These are phyloP conservation scores for Mycena rosella DNA, from an alignment of 768 basidiomycete genomes.

Conservation along the genomic window DNA sequence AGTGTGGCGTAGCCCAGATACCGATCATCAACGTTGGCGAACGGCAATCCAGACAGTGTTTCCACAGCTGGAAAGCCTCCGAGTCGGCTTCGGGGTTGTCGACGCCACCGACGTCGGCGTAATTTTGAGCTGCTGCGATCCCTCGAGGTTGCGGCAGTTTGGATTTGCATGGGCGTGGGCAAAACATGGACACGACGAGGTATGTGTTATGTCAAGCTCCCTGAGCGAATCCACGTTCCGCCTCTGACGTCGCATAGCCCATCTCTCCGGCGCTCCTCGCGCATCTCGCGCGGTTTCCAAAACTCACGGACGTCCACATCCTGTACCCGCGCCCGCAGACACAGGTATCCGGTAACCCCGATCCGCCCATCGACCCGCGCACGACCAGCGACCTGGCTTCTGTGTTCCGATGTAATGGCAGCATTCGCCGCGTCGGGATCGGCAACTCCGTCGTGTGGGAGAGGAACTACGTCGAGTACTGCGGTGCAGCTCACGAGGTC, in stretches of 20 bases:
- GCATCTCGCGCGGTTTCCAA: conserved; percentile 30
- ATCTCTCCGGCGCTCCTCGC: conserved; percentile 34
- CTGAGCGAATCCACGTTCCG: background rate
- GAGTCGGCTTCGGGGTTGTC: conserved; percentile 20
- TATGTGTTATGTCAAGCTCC: conserved; percentile 1
- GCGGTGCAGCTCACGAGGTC: conserved; percentile 41
- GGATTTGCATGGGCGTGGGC: conserved; percentile 20
- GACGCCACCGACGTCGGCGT: background rate
- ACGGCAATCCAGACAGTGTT: conserved; percentile 17
- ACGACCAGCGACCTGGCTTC: conserved; percentile 32
- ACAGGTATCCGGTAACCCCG: background rate
- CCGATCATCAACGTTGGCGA: conserved; percentile 27
- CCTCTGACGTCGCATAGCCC: conserved; percentile 4
- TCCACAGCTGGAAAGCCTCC: conserved; percentile 32
- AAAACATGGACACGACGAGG: conserved; percentile 9
- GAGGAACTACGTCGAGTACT: conserved; percentile 28
- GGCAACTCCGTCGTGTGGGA: too few relatives aligned
- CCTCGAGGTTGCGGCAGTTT: conserved; percentile 19
- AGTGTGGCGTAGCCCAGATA: conserved; percentile 25
- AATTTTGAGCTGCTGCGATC: conserved; percentile 20
- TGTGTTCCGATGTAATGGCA: conserved; percentile 34
- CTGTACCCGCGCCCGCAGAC: conserved; percentile 40
- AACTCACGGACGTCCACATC: conserved; percentile 40
- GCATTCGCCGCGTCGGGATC: conserved; percentile 35
- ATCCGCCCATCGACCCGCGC: conserved; percentile 21